Evolutionary conservation across 306 rosid genomes (phyloP), one percentile per base, ranked within the genome.

Genomic region (Prunus persica): DNA sequence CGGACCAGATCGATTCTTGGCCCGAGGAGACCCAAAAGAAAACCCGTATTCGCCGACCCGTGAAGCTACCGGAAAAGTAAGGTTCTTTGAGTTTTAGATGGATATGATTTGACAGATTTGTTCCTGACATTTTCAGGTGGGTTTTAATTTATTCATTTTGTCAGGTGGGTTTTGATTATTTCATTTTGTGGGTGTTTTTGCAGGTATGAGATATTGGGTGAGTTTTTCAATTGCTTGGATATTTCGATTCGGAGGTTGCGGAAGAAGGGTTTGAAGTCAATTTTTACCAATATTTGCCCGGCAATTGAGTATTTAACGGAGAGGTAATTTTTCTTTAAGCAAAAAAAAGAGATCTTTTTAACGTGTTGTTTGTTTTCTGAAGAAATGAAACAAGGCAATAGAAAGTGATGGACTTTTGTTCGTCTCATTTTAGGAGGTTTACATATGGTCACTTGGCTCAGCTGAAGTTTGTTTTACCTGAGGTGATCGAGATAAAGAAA

Each of bases 381-480:
- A 19, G 58, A 69, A 25, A 18, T 18, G 5, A 51, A 13, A 30
- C 55, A 18, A 8, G 54, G 47, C 24, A 52, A 22, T 56, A 14
- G 52, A 54, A 54, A 34, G 11, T 38, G 76, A 56, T 57, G 22
- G 24, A 4, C 8, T 41, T 57, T 56, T 74, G 56, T 24, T 80
- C 72, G 19, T 52, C 6, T 71, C 3, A 49, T 14, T 54, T 27
- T 73, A 91, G 98, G 98, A 94, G 95, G 80, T 94, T 94, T 84
- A 88, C 94, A 0, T 80, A 79, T 46, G 24, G 72, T 47, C 91
- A 91, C 85, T 71, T 94, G 79, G 98, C 97, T 41, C 93, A 94
- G 72, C 65, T 94, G 87, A 91, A 90, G 82, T 89, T 77, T 66
- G 75, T 91, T 34, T 84, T 91, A 24, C 93, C 89, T n/a, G 91